Conservation (phyloP, 1,284 basidiomycete species). For the Melanopsichium pennsylvanicum region DNA sequence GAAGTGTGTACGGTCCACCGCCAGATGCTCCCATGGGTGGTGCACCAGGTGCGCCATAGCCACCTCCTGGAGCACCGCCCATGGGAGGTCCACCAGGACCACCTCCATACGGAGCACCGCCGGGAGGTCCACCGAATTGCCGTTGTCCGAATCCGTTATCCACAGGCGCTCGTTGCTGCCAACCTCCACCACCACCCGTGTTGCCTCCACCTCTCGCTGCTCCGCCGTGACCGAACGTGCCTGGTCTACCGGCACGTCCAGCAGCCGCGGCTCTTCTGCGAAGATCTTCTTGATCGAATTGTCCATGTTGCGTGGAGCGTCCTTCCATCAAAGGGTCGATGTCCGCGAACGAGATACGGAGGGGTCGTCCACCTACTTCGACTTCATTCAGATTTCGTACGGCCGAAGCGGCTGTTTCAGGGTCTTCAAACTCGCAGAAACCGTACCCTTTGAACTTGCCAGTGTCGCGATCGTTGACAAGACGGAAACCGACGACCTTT, state of each 20-base stretch:
- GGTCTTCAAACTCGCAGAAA: constrained; percentile 95
- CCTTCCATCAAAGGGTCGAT: constrained; percentile 66
- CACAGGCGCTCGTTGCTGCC: constrained; percentile 24
- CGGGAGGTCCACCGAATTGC: constrained; percentile 9
- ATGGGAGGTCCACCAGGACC: constrained; percentile 17
- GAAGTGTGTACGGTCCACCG: constrained; percentile 64
- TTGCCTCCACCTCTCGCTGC: constrained; percentile 12
- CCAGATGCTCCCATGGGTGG: constrained; percentile 46
- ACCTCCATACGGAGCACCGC: constrained; percentile 20
- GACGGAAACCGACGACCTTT: constrained; percentile 61
- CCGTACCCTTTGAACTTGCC: constrained; percentile 97
- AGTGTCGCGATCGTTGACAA: constrained; percentile 90
- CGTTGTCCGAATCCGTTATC: constrained; percentile 33
- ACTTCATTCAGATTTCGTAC: constrained; percentile 83
- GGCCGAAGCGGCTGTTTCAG: constrained; percentile 86
- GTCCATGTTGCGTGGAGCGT: constrained; percentile 54
- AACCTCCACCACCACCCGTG: constrained; percentile 17
- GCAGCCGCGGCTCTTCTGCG: constrained; percentile 38
- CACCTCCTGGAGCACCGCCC: constrained; percentile 22
- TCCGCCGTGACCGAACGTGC: constrained; percentile 41
- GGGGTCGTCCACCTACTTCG: constrained; percentile 80
- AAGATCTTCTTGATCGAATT: constrained; percentile 50
- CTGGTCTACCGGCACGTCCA: constrained; percentile 36
- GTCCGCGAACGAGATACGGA: constrained; percentile 78
- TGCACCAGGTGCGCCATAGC: constrained; percentile 19